Base-by-base conservation (phyloP, 306 rosid species). In the Medicago ruthenica region DNA sequence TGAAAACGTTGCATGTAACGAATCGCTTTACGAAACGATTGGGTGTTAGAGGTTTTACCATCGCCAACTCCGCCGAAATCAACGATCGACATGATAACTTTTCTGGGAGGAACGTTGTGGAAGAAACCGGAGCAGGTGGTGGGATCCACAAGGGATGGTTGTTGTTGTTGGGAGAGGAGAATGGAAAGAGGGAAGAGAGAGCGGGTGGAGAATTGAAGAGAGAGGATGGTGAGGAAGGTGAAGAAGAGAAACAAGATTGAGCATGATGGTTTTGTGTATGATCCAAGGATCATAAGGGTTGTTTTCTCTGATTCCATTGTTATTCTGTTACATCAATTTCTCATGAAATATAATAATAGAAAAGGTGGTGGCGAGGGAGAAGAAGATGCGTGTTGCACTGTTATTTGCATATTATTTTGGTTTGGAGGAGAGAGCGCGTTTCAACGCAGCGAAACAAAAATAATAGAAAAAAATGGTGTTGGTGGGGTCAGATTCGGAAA, bases 11-110 rank as follows among this genome's bases (percentile, higher is more conserved):
- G 88, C 97, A 92, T 81, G 87, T 83, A 83, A 5, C 79, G 58
- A 7, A 89, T 41, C 31, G 97, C 99, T 81, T 44, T 77, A 53
- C 88, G 84, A 75, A 95, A 90, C 69, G 96, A 51, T 27, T 82
- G 90, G 6, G 97, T 95, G 57, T 95, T 91, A 5, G 92, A 95
- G 40, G 93, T 92, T 9, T 40, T 77, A 4, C 97, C 97, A 64
- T 95, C 97, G 5, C 96, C 92, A 5, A 92, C 90, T 5, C 90
- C 99, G 0, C 96, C 97, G 77, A 95, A 95, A 22, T 90, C 99
- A 34, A 39, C 54, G 58, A 95, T 84, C 50, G 96, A 95, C 91
- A 47, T 82, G 50, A 84, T 86, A 14, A 54, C 16, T 85, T 76
- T 84, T 79, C 88, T 76, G 76, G 34, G 39, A 5, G 76, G 67